Conservation (phyloP, 305 asterid genomes). For the Fraxinus dipetala region DNA sequence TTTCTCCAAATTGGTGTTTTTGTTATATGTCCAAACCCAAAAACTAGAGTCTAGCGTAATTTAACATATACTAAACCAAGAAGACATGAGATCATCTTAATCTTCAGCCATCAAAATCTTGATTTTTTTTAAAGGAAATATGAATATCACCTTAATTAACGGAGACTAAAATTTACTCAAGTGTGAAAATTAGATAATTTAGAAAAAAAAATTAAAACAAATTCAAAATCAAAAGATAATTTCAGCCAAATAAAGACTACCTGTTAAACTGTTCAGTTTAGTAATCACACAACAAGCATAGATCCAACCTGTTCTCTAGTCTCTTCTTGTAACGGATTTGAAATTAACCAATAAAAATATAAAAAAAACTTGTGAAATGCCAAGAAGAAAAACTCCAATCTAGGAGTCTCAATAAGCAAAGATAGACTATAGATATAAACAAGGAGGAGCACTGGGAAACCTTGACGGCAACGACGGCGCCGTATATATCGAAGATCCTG, state of each 20-base stretch:
- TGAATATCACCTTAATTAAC: background rate
- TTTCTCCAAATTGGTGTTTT: background rate
- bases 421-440: background rate
- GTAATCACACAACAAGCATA: background rate
- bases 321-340: background rate
- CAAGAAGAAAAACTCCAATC: background rate
- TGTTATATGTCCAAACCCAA: background rate
- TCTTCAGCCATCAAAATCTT: background rate
- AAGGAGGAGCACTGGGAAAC: slow-evolving; percentile 23
- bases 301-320: background rate
- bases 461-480: slow-evolving; percentile 68
- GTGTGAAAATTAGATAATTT: background rate
- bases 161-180: background rate
- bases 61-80: background rate
- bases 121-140: background rate
- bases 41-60: background rate
- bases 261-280: background rate
- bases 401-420: background rate
- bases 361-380: background rate
- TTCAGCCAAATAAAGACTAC: background rate
- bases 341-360: background rate
- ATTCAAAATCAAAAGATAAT: background rate
- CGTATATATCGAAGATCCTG: slow-evolving; percentile 47
- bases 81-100: background rate
- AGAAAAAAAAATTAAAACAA: background rate